Evolutionary conservation across 257 asterid species (phyloP), one percentile per base, ranked within the genome.

Genomic region (Nicotiana undulata): DNA sequence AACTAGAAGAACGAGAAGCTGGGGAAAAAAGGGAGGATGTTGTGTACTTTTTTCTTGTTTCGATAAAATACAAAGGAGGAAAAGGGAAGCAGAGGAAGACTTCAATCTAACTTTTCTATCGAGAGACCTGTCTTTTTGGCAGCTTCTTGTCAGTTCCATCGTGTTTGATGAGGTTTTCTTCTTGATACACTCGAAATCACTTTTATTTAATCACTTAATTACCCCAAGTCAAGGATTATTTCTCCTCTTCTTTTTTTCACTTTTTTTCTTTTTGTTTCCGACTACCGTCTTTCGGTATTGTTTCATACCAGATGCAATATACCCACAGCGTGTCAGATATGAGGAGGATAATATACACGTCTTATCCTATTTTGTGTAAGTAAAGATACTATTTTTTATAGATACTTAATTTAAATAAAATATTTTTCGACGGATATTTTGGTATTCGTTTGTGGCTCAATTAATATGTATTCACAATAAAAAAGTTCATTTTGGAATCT

Each of bases 91-190:
- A 40, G 20, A 68, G 77, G 20, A 12, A 40, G 46, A 40, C 46
- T 7, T 3, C 11, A 40, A 40, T 40, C 49, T 32, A 65, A 79
- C 79, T 81, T 80, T 85, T 86, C 82, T 46, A 60, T 78, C 63
- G 76, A 40, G 49, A 40, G 80, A 60, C 81, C 82, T 82, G 81
- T 78, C 85, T 80, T 86, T 88, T 91, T 91, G 92, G 87, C 96
- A 75, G 77, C 80, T 89, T 91, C 89, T 88, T 91, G 96, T 89
- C 91, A 86, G 92, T 44, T 63, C 68, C 86, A 90, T 86, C 84
- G 90, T 87, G 87, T 40, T 86, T 80, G 80, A 61, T 82, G 86
- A 76, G 5, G 3, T 66, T 9, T 80, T 85, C 67, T 58, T 15
- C 11, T 28, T 12, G 60, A 22, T 31, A 17, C 15, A 11, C 52